phyloP scores from a whole-genome alignment of 129 eudicot species.

The Deinandra increscens region DNA sequence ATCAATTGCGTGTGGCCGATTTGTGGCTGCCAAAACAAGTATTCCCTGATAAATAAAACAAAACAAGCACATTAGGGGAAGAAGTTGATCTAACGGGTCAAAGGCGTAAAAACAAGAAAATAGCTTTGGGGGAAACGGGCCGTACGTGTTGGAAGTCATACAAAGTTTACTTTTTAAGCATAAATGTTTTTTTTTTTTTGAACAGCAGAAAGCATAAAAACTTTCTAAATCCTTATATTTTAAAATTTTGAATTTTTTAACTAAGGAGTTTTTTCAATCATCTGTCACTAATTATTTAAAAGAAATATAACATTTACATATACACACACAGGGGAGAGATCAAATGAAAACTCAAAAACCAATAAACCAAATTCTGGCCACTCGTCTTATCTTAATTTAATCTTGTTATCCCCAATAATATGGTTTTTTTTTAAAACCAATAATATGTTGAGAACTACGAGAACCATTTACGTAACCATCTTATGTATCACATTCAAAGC shows the following conservation, averaged over 20 bases:
- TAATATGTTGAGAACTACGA: no score
- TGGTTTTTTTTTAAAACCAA: no score
- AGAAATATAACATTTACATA: neutral
- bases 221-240: neutral
- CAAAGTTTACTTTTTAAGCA: neutral
- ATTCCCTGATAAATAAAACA: slow-evolving; percentile 60
- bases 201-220: no score
- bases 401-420: no score
- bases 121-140: neutral
- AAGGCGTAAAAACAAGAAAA: neutral
- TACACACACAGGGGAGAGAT: no score
- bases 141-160: neutral
- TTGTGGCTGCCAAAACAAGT: slow-evolving; percentile 98
- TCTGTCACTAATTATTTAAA: neutral
- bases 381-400: no score
- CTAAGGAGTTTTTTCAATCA: neutral
- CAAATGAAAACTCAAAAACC: no score
- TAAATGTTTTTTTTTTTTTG: no score
- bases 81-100: neutral
- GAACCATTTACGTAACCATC: no score
- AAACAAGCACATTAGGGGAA: slow-evolving; percentile 1
- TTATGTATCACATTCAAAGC: no score
- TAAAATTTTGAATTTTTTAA: neutral
- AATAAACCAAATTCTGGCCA: no score
- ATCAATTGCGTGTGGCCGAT: slow-evolving; percentile 87